phyloP scores from a whole-genome alignment of 768 basidiomycete genomes.

The Tricholoma hemisulphureum region DNA sequence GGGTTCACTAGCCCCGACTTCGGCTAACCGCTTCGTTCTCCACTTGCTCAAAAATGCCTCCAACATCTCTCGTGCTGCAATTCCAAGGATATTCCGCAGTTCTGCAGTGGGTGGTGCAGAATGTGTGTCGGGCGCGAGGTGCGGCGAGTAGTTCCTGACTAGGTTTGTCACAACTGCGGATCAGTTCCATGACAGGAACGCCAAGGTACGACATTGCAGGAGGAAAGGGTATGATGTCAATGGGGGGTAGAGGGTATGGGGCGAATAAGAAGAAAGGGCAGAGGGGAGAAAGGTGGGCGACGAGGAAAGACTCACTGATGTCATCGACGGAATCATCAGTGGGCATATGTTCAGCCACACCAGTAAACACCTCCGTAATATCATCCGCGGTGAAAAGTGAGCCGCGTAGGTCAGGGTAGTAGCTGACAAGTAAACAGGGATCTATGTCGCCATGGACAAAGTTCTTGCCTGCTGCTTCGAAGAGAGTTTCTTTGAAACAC shows the following conservation, averaged over 20 bases:
- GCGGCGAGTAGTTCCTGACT: slow-evolving; percentile 91
- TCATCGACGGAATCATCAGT: slow-evolving; percentile 70
- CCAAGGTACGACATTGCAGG: slow-evolving; percentile 27
- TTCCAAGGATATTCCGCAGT: slow-evolving; percentile 58
- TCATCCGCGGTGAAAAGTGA: slow-evolving; percentile 55
- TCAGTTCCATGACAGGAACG: slow-evolving; percentile 61
- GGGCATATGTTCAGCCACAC: slow-evolving; percentile 71
- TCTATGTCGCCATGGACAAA: slow-evolving; percentile 81
- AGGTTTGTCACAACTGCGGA: slow-evolving; percentile 81
- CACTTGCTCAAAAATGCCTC: slow-evolving; percentile 64
- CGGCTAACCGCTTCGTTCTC: slow-evolving; percentile 43
- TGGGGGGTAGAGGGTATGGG: slow-evolving; percentile 20
- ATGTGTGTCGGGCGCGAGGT: slow-evolving; percentile 68
- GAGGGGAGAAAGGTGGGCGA: slow-evolving; percentile 9
- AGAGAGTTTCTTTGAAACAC: slow-evolving; percentile 74
- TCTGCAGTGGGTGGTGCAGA: slow-evolving; percentile 70
- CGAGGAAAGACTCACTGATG: slow-evolving; percentile 67
- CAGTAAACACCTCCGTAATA: slow-evolving; percentile 68
- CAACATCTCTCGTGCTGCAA: slow-evolving; percentile 76
- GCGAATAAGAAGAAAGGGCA: slow-evolving; percentile 15
- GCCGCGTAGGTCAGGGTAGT: slow-evolving; percentile 76
- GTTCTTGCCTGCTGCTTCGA: slow-evolving; percentile 78
- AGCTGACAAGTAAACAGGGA: slow-evolving; percentile 76
- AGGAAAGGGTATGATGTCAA: slow-evolving; percentile 27
- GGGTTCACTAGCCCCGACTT: slow-evolving; percentile 21